Conservation (phyloP, 1,284 basidiomycete genomes). For the Neonothopanus nambi region DNA sequence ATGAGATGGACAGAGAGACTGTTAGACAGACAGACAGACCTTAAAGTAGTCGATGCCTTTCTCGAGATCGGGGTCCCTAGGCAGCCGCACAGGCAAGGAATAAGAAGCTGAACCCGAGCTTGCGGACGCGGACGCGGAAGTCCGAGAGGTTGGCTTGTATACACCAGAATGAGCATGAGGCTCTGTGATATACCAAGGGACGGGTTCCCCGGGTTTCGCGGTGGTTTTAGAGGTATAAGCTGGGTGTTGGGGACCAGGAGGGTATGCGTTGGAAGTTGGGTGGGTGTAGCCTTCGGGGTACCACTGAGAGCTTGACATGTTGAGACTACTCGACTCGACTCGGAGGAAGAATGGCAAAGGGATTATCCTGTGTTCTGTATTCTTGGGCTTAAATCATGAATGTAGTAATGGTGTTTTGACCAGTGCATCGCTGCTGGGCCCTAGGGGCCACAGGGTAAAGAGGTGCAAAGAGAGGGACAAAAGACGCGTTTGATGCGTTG, state of each 20-base stretch:
- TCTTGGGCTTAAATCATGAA: no score
- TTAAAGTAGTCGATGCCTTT: conserved; percentile 9
- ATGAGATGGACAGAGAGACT: no score
- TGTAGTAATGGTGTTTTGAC: no score
- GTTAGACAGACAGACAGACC: not conserved
- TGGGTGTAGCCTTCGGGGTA: conserved; percentile 12
- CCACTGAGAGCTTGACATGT: conserved; percentile 13
- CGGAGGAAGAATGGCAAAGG: no score
- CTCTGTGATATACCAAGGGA: conserved; percentile 3
- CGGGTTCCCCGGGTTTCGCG: not conserved
- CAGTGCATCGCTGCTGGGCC: no score
- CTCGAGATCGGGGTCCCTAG: conserved; percentile 1
- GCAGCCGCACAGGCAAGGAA: not conserved
- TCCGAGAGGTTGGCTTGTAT: not conserved
- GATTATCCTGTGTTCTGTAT: no score
- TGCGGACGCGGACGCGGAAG: no score
- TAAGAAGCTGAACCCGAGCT: no score
- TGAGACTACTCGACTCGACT: no score
- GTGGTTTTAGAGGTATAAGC: conserved; percentile 5
- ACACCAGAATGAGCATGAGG: not conserved
- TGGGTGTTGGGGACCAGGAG: conserved; percentile 12
- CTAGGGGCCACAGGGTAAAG: no score
- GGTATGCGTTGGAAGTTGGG: conserved; percentile 7
- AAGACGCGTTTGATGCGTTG: no score
- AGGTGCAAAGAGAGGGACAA: no score